Conservation (phyloP, 148 eudicot genomes). For the Amaranthus palmeri region DNA sequence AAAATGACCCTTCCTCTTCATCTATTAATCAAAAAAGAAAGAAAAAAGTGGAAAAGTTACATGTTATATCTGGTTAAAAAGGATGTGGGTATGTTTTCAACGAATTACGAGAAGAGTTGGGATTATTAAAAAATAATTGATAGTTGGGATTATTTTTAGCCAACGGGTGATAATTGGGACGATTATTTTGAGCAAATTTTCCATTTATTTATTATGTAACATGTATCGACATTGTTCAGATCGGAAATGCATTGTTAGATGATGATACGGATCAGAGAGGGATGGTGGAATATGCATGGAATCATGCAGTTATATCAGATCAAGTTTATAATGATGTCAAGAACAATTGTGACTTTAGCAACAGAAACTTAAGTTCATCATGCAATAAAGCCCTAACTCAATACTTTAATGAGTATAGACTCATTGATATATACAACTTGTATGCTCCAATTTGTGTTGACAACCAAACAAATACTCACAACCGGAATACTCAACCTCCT, state of each 20-base stretch:
- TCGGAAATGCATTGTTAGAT: conserved; percentile 77
- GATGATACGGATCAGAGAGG: conserved; percentile 83
- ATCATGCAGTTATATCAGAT: conserved; percentile 80
- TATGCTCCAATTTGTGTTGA: conserved; percentile 52
- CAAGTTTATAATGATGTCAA: conserved; percentile 41
- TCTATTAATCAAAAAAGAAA: no score
- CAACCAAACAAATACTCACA: conserved; percentile 18
- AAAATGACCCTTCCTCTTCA: no score
- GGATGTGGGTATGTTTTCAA: no score
- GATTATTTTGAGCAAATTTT: no score
- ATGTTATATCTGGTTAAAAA: no score
- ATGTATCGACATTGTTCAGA: conserved; percentile 32
- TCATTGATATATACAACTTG: conserved; percentile 86
- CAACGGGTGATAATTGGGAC: no score
- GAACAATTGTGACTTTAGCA: conserved; percentile 55
- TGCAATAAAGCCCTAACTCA: conserved; percentile 42
- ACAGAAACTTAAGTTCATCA: conserved; percentile 8
- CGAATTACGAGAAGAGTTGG: no score
- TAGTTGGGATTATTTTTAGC: no score
- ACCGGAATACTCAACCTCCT: conserved; percentile 26
- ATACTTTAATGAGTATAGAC: conserved; percentile 54
- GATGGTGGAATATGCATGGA: conserved; percentile 81
- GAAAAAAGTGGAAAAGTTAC: no score
- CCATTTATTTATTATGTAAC: no score
- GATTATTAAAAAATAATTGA: no score